A percentile compares a stretch with the other conserved stretches of the same genome.
Evolutionary conservation across 108 stramenopile genomes (phyloP).

Genomic region (Discostella pseudostelligera): DNA sequence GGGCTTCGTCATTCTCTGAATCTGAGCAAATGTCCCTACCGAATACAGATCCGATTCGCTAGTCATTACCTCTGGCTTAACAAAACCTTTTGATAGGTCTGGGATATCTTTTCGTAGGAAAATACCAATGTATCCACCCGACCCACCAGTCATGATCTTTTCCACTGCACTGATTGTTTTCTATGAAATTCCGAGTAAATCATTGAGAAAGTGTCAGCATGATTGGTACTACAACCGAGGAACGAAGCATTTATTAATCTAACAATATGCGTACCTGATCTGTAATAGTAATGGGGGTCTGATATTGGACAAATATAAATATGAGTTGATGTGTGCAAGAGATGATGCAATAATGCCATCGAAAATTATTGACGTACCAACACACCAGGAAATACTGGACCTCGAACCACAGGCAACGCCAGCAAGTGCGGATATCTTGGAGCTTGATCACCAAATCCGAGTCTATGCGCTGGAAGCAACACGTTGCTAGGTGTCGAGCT

Average conservation of each 20-base stretch:
- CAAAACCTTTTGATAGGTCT: slow-evolving; percentile 67
- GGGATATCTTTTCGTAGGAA: slow-evolving; percentile 74
- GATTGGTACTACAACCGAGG: neutral
- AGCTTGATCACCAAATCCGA: slow-evolving; percentile 79
- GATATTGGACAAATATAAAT: neutral
- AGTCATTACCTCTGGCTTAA: slow-evolving; percentile 78
- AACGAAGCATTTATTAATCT: neutral
- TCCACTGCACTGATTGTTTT: slow-evolving; percentile 78
- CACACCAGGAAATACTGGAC: slow-evolving; percentile 84
- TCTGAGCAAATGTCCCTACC: slow-evolving; percentile 87
- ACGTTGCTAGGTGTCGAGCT: slow-evolving; percentile 15
- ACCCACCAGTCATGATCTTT: slow-evolving; percentile 47
- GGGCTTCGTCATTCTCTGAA: slow-evolving; percentile 59
- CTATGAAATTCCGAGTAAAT: slow-evolving; percentile 3
- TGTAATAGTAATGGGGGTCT: slow-evolving; percentile 68
- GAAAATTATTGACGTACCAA: slow-evolving; percentile 14
- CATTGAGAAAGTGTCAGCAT: neutral
- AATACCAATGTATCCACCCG: slow-evolving; percentile 66
- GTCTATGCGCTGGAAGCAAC: slow-evolving; percentile 32
- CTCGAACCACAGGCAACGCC: slow-evolving; percentile 68
- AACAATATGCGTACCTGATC: slow-evolving; percentile 48
- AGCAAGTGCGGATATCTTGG: slow-evolving; percentile 81
- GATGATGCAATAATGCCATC: neutral
- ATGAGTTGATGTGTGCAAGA: neutral
- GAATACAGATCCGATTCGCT: slow-evolving; percentile 68